A percentile compares a stretch with the other conserved stretches of the same genome.
Evolutionary conservation across 140 eudicot species (phyloP).

Genomic region (Stevia rebaudiana): DNA sequence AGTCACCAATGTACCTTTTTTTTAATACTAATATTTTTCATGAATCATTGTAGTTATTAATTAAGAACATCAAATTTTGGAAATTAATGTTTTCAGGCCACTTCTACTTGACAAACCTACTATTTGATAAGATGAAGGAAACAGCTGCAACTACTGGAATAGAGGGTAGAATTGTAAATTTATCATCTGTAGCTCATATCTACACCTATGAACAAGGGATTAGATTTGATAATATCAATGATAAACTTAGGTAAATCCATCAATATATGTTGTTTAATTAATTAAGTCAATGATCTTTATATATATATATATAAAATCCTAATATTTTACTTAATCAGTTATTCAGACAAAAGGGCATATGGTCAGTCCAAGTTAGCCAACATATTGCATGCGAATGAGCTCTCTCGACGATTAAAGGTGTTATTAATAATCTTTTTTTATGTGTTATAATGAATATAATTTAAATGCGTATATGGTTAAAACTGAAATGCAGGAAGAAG

Average conservation of each 20-base stretch:
- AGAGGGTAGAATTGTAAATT: slow-evolving; percentile 79
- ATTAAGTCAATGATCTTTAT: neutral
- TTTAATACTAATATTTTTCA: neutral
- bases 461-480: neutral
- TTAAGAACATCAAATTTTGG: neutral
- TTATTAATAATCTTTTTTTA: neutral
- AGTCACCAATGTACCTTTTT: neutral
- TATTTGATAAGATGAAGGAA: slow-evolving; percentile 83
- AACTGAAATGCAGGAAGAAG: slow-evolving; percentile 51
- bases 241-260: slow-evolving; percentile 43
- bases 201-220: slow-evolving; percentile 63
- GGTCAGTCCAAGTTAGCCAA: slow-evolving; percentile 87
- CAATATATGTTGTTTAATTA: neutral
- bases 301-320: neutral
- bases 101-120: slow-evolving; percentile 75
- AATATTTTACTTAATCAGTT: slow-evolving; percentile 34
- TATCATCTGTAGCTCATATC: slow-evolving; percentile 74
- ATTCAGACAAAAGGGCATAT: slow-evolving; percentile 78
- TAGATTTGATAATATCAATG: slow-evolving; percentile 51
- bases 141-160: slow-evolving; percentile 57
- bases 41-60: neutral
- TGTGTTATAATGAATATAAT: neutral
- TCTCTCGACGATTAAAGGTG: slow-evolving; percentile 75
- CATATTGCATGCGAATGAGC: slow-evolving; percentile 74
- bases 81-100: slow-evolving; percentile 41